Evolutionary conservation across 768 basidiomycete species (phyloP).

Genomic region (Boletellus emodensis): DNA sequence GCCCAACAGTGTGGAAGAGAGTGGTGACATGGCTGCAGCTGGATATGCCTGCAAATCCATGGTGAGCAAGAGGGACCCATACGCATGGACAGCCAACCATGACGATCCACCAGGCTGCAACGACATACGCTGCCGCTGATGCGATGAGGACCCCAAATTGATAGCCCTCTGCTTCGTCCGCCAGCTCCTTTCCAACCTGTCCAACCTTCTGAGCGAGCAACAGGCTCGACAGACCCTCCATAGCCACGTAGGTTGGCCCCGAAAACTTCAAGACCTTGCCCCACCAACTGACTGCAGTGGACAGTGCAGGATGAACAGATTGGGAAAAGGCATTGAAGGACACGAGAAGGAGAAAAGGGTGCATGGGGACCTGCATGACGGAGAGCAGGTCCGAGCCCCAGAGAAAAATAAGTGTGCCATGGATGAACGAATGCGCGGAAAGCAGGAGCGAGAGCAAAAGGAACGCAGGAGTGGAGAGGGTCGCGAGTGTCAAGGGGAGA

Average conservation of each 20-base stretch:
- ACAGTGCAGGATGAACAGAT: constrained; percentile 53
- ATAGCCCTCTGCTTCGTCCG: constrained; percentile 67
- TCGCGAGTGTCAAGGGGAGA: constrained; percentile 79
- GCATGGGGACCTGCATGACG: constrained; percentile 80
- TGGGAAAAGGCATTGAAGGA: constrained; percentile 83
- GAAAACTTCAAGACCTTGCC: constrained; percentile 64
- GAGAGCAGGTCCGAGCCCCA: constrained; percentile 71
- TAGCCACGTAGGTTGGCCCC: constrained; percentile 72
- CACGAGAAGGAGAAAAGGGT: constrained; percentile 80
- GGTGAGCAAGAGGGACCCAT: constrained; percentile 10
- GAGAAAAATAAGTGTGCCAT: constrained; percentile 71
- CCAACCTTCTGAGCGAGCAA: constrained; percentile 80
- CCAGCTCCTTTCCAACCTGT: constrained; percentile 68
- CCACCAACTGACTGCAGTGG: constrained; percentile 65
- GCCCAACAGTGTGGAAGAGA: constrained; percentile 86
- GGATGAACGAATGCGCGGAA: constrained; percentile 71
- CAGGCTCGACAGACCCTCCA: constrained; percentile 83
- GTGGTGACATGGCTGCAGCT: constrained; percentile 73
- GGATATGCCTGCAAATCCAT: constrained; percentile 61
- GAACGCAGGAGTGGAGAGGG: constrained; percentile 75
- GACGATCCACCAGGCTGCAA: constrained; percentile 85
- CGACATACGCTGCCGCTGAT: constrained; percentile 75
- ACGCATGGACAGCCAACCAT: constrained; percentile 44
- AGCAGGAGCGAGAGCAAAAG: constrained; percentile 77
- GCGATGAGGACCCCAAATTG: constrained; percentile 75